Evolutionary conservation across 345 rosid genomes (phyloP).

Genomic region (Citrus australasica): DNA sequence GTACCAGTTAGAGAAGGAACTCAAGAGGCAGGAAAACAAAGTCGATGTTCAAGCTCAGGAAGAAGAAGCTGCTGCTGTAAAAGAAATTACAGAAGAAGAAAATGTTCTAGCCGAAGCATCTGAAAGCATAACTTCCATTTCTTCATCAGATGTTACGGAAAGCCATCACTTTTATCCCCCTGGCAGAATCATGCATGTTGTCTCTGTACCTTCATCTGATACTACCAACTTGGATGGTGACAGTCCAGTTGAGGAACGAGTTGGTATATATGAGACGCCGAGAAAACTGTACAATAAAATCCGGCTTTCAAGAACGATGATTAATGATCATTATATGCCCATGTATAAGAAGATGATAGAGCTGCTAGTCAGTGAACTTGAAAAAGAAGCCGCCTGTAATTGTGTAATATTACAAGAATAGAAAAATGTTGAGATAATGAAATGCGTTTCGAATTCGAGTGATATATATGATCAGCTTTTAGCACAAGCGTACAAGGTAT

Average conservation of each 20-base stretch:
- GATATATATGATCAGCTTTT: not conserved
- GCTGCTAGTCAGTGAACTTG: slow-evolving; percentile 59
- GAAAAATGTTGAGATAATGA: not conserved
- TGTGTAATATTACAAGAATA: slow-evolving; percentile 21
- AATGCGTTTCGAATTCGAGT: not conserved
- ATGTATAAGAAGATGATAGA: slow-evolving; percentile 93
- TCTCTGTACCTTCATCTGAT: slow-evolving; percentile 35
- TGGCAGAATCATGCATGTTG: slow-evolving; percentile 82
- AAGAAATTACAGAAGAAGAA: slow-evolving; percentile 78
- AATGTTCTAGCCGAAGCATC: slow-evolving; percentile 38
- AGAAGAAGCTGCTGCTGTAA: slow-evolving; percentile 78
- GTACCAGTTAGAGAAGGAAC: slow-evolving; percentile 85
- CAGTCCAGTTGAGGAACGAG: slow-evolving; percentile 28
- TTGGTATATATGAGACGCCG: slow-evolving; percentile 69
- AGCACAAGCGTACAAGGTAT: not conserved
- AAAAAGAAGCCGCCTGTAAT: slow-evolving; percentile 30
- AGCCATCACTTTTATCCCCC: slow-evolving; percentile 81
- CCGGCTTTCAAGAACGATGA: slow-evolving; percentile 85
- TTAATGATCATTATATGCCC: slow-evolving; percentile 97
- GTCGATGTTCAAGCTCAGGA: slow-evolving; percentile 51
- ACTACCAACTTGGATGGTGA: slow-evolving; percentile 16
- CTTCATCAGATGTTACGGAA: slow-evolving; percentile 49
- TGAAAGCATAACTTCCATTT: slow-evolving; percentile 31
- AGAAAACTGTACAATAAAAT: slow-evolving; percentile 89
- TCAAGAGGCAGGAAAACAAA: slow-evolving; percentile 57